These are phyloP conservation scores for Jatropha curcas DNA, from an alignment of 345 rosid species.

Conservation along the genomic window DNA sequence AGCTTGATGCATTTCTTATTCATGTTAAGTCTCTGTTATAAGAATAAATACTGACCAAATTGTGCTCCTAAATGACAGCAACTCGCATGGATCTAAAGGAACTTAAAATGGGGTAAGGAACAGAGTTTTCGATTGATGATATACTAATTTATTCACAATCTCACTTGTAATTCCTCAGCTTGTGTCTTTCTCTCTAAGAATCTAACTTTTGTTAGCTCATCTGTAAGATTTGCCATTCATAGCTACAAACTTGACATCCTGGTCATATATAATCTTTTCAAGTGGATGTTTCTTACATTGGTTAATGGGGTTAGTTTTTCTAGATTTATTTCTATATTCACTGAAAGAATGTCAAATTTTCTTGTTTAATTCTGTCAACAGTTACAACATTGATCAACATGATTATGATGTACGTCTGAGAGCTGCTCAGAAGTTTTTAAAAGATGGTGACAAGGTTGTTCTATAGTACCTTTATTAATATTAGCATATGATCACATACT, in stretches of 20 bases:
- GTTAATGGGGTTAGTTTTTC: neutral
- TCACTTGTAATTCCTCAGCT: neutral
- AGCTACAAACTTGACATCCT: neutral
- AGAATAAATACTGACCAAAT: constrained; percentile 1
- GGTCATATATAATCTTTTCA: neutral
- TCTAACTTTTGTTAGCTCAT: neutral
- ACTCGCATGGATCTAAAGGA: constrained; percentile 15
- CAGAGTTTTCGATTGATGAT: constrained; percentile 1
- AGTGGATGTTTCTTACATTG: constrained; percentile 1
- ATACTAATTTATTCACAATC: neutral
- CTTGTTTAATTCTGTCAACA: constrained; percentile 35
- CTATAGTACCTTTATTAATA: constrained; percentile 1
- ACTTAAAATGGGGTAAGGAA: constrained; percentile 45
- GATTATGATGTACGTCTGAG: constrained; percentile 83
- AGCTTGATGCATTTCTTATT: constrained; percentile 26
- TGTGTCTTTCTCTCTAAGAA: neutral
- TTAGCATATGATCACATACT: neutral
- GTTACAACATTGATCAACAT: constrained; percentile 92
- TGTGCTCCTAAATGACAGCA: constrained; percentile 8
- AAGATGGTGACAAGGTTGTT: constrained; percentile 90
- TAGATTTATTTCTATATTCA: neutral
- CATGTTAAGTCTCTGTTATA: constrained; percentile 22
- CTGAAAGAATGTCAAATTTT: neutral
- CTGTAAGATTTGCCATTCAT: neutral
- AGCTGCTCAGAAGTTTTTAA: constrained; percentile 81